A percentile compares a stretch with the other conserved stretches of the same genome.
phyloP scores from a whole-genome alignment of 306 rosid species.

The Sechiopsis laciniata region DNA sequence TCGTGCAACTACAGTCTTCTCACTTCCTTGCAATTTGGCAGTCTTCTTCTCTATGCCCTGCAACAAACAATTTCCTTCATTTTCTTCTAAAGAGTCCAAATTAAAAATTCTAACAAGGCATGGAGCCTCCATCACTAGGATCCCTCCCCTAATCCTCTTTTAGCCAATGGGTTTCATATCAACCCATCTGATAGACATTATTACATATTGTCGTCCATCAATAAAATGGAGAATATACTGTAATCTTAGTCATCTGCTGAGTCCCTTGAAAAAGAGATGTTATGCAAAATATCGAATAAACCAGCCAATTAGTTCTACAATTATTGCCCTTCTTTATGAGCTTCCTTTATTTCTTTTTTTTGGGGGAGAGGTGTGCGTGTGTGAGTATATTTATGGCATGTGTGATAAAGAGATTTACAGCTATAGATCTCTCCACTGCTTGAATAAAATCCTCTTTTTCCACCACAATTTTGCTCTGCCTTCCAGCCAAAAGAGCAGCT shows the following conservation, averaged over 20 bases:
- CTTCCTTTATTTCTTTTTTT: neutral
- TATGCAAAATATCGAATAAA: neutral
- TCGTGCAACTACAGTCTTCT: constrained; percentile 94
- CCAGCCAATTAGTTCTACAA: neutral
- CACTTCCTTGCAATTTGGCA: constrained; percentile 80
- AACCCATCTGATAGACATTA: neutral
- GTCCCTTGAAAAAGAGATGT: constrained; percentile 9
- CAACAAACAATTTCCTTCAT: constrained; percentile 31
- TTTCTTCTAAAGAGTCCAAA: constrained; percentile 25
- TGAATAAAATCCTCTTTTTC: constrained; percentile 81
- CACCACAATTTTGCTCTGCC: constrained; percentile 70
- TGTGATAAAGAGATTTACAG: constrained; percentile 45
- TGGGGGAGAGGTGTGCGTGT: neutral
- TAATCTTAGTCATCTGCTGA: neutral
- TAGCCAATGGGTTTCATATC: neutral
- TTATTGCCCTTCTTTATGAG: neutral
- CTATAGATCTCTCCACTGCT: constrained; percentile 91
- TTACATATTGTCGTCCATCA: neutral
- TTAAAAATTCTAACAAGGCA: neutral
- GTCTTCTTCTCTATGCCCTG: constrained; percentile 98
- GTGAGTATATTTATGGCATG: neutral
- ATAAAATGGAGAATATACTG: neutral
- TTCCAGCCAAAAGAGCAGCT: constrained; percentile 93
- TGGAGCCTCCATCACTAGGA: neutral
- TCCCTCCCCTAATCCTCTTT: constrained; percentile 1